phyloP scores from a whole-genome alignment of 2,329 filamentous ascomycete genomes.

The Fusarium albidum region DNA sequence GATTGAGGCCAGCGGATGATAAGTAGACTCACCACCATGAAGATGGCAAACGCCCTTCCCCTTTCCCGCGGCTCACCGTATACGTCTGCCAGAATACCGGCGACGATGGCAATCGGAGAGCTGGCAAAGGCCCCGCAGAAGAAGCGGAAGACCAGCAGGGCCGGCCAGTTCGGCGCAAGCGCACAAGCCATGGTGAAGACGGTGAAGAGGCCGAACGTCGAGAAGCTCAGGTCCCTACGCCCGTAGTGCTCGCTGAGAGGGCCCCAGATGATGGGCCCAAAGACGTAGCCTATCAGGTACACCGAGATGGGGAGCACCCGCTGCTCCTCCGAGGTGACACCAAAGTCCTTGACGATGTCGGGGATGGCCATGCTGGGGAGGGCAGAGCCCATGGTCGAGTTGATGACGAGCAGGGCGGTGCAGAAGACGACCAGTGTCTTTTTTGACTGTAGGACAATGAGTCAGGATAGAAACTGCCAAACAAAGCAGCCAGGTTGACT shows the following conservation, averaged over 20 bases:
- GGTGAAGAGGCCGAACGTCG: constrained; percentile 57
- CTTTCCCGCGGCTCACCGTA: constrained; percentile 60
- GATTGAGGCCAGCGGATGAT: background rate
- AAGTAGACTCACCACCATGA: constrained; percentile 63
- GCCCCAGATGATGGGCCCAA: constrained; percentile 68
- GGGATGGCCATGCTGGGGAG: constrained; percentile 70
- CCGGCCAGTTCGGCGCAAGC: constrained; percentile 59
- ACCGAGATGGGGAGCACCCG: constrained; percentile 67
- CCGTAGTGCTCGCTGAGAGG: constrained; percentile 73
- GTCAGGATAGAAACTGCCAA: background rate
- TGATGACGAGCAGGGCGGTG: constrained; percentile 68
- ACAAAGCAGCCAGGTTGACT: background rate
- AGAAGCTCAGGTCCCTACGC: constrained; percentile 55
- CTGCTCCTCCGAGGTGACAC: constrained; percentile 56
- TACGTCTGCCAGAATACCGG: constrained; percentile 71
- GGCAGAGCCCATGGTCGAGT: constrained; percentile 72
- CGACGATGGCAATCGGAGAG: constrained; percentile 69
- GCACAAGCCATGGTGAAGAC: constrained; percentile 65
- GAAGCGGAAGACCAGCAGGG: constrained; percentile 64
- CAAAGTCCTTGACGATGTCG: constrained; percentile 65
- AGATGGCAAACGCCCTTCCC: constrained; percentile 68
- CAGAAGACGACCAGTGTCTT: constrained; percentile 64
- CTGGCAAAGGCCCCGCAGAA: constrained; percentile 62
- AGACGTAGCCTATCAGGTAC: constrained; percentile 70
- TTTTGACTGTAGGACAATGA: constrained; percentile 49